A percentile compares a stretch with the other conserved stretches of the same genome.
Conservation (phyloP, 2,329 filamentous ascomycete genomes). For the Phoma sp. region DNA sequence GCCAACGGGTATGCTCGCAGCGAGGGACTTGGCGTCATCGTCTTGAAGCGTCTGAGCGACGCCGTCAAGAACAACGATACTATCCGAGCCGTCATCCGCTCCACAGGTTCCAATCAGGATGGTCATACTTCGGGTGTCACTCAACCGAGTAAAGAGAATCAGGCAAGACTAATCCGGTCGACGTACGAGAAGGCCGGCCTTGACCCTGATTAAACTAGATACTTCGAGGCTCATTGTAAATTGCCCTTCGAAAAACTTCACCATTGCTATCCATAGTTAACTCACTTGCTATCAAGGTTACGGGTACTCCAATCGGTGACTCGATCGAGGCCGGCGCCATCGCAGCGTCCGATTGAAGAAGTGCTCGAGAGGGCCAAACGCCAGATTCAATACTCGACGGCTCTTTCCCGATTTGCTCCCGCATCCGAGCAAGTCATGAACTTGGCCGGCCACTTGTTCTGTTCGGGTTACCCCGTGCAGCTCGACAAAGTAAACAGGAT, state of each 20-base stretch:
- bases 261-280: too few relatives aligned
- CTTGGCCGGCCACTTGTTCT: too few relatives aligned
- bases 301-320: conserved; percentile 60
- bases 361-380: too few relatives aligned
- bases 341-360: too few relatives aligned
- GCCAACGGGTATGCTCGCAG: conserved; percentile 32
- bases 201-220: conserved; percentile 1
- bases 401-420: too few relatives aligned
- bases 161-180: conserved; percentile 35
- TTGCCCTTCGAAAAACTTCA: too few relatives aligned
- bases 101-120: conserved; percentile 28
- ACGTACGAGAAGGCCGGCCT: conserved; percentile 35
- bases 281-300: not conserved
- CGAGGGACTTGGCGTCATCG: conserved; percentile 34
- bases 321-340: conserved; percentile 23
- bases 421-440: too few relatives aligned
- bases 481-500: too few relatives aligned
- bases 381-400: too few relatives aligned
- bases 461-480: too few relatives aligned
- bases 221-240: conserved; percentile 44
- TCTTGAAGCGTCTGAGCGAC: conserved; percentile 35
- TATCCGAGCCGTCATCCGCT: conserved; percentile 37
- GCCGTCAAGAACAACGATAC: conserved; percentile 32
- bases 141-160: conserved; percentile 52
- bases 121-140: conserved; percentile 27